Evolutionary conservation across 208 protist genomes (phyloP), one percentile per base, ranked within the genome.

Genomic region (Leishmania gerbilli): DNA sequence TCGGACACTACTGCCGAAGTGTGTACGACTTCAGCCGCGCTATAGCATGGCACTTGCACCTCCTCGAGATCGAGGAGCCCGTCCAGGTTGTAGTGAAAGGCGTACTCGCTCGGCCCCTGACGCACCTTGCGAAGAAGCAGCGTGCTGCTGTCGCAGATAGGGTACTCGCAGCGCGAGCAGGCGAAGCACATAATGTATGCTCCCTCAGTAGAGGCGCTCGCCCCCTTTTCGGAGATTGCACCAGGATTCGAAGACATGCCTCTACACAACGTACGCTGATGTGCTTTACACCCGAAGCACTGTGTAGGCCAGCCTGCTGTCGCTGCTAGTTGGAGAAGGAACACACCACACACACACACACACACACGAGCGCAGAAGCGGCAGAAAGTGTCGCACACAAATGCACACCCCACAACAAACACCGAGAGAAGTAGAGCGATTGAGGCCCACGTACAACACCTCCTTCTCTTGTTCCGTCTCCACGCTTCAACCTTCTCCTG

Each of bases 141-240:
- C 72, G 95, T 88, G 34, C 67, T 81, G 47, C 82, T 80, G 31
- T 83, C 77, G 81, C 93, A 97, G 65, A 97, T 87, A 1, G 93
- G 93, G 84, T 93, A 94, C 77, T 95, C 89, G 74, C 93, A 97
- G 31, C 93, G 87, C 7, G 88, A 88, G 80, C 93, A 97, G 8
- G 88, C 88, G 78, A 97, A 97, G 80, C 89, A 97, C 42, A 88
- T 77, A 7, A 87, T 80, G 76, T 79, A 65, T 8, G 79, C 56
- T 0, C 71, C 40, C 0, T 71, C 60, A 17, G 74, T 47, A 24
- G 47, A 58, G 21, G 21, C 55, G 9, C 19, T 51, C 56, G 27
- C 37, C 55, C 8, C 74, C 74, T 37, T 19, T 47, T n/a, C 21
- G 24, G 74, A 27, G 21, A 6, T 19, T 37, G 19, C 24, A 27